Base-by-base conservation (phyloP, 441 rosid species). In the Pelargonium fulgidum region DNA sequence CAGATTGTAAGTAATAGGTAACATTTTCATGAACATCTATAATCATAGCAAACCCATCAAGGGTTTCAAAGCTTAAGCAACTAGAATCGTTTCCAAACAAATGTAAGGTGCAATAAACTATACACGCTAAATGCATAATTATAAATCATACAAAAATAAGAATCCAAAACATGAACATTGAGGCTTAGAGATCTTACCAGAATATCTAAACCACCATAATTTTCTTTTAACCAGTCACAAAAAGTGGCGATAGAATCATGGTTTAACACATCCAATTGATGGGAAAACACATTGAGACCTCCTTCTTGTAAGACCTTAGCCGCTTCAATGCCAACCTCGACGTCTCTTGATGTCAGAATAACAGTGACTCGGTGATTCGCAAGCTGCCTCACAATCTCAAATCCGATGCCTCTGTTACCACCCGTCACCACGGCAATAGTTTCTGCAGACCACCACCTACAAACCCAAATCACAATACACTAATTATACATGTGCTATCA, bases 371-470 rank as follows among this genome's bases (percentile, higher is more conserved):
- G 96, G 42, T 91, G 99, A 0, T 48, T 81, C 0, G 95, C 96
- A 6, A 93, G 94, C 74, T 93, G 97, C 41, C 90, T 84, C 0
- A 82, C 93, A 56, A 87, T 84, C 77, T 93, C 97, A 44, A 86
- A 82, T 12, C 99, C 99, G 17, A 93, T 89, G n/a, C 97, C 97
- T 73, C 96, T 79, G 52, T 89, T 93, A 1, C 92, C 81, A 59
- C 97, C 99, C 0, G 96, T 93, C 71, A 93, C 97, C 63, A 93
- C 93, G 3, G 96, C 95, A 61, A 93, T 74, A 17, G 87, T 91
- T 64, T 88, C 92, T 70, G 70, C 41, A 5, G 97, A 85, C 97
- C 99, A 91, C 99, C 99, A 93, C 79, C 97, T 93, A 70, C 12
- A 76, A 45, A 16, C 75, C 73, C 56, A 63, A 22, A 48, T 59